phyloP scores from a whole-genome alignment of 2,329 filamentous ascomycete genomes.

The Colletotrichum tamarilloi region DNA sequence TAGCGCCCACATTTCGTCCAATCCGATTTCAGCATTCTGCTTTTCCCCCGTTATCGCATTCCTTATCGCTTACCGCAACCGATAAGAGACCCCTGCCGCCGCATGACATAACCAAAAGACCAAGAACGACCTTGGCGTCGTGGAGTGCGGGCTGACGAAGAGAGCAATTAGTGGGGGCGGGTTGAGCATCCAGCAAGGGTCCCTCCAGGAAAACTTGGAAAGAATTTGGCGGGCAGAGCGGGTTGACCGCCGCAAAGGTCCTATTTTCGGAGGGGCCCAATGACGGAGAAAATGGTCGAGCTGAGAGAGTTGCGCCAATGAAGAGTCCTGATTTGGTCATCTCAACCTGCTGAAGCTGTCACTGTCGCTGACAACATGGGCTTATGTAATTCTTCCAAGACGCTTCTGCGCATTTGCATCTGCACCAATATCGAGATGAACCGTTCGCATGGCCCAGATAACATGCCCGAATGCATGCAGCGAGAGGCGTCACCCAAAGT shows the following conservation, averaged over 20 bases:
- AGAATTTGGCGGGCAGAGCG: not conserved
- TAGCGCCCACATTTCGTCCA: not conserved
- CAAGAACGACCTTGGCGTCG: conserved; percentile 12
- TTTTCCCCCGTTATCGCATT: conserved; percentile 11
- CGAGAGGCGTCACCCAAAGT: conserved; percentile 14
- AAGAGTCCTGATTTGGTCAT: conserved; percentile 17
- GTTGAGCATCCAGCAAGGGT: not conserved
- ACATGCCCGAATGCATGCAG: conserved; percentile 17
- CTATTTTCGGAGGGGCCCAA: not conserved
- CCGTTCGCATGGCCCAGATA: conserved; percentile 10
- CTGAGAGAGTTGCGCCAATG: conserved; percentile 24
- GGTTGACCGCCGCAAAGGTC: conserved; percentile 17
- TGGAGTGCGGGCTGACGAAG: not conserved
- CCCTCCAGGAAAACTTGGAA: conserved; percentile 24
- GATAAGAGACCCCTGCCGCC: conserved; percentile 26
- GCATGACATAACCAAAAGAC: conserved; percentile 33
- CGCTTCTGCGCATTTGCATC: not conserved
- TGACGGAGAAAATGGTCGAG: not conserved
- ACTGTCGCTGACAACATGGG: not conserved
- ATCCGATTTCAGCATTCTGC: not conserved
- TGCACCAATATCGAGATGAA: conserved; percentile 23
- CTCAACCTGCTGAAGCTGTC: not conserved
- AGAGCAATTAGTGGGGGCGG: conserved; percentile 17
- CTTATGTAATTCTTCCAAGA: conserved; percentile 1
- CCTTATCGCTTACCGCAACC: conserved; percentile 26